Evolutionary conservation across 2,329 filamentous ascomycete genomes (phyloP), one percentile per base, ranked within the genome.

Genomic region (Penicillium corylophilum): DNA sequence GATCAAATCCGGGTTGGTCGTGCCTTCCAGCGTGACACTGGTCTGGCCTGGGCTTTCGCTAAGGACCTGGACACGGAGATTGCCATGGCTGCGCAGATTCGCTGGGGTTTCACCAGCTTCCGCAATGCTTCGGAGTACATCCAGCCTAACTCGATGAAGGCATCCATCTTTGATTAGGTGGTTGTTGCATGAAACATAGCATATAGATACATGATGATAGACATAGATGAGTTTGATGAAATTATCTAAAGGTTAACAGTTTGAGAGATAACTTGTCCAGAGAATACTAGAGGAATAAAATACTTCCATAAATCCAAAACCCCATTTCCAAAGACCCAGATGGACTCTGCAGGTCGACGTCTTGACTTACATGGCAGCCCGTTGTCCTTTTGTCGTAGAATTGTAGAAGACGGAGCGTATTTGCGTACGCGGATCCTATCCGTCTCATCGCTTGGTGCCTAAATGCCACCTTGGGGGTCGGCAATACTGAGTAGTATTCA

Each of bases 1-100:
- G 91, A 96, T 65, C 67, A 91, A 9, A 84, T 87, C 1, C 78
- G 92, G n/a, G 79, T 62, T 31, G 56, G 60, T 28, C 62, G 62
- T 50, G 59, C 55, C 7, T 64, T 62, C 56, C 62, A 64, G 48
- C 60, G 61, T 43, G 62, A 65, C 43, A 62, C 45, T 35, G 61
- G 61, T 46, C 39, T 65, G 22, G 53, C 59, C 16, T 65, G 62
- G 62, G 52, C 58, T 29, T 64, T 64, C 46, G 65, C 65, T 3
- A 64, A 67, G 54, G 64, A 67, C 31, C 40, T 68, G 53, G 60
- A 65, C 45, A 46, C 64, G 20, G 65, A 68, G 51, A 66, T 68
- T 28, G 53, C 62, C 41, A 66, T 66, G 63, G 64, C 65, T 8
- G 61, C 39, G n/a, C 65, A 68, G 56, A 68, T 68, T 36, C 65